phyloP scores from a whole-genome alignment of 306 rosid genomes.

The Lotus japonicus region DNA sequence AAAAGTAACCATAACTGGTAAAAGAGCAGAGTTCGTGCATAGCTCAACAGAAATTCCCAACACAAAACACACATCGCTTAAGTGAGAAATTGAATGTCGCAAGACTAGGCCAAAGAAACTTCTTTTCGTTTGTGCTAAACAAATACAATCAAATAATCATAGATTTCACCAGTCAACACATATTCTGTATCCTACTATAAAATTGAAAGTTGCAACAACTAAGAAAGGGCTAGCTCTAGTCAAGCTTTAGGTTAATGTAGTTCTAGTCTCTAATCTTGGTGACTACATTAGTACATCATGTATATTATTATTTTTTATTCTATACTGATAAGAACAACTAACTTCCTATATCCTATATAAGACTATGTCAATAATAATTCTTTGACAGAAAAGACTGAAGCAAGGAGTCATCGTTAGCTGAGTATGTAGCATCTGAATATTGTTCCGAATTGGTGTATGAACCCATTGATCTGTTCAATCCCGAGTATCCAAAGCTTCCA shows the following conservation, averaged over 20 bases:
- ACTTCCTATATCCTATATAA: conserved; percentile 18
- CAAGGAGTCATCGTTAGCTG: conserved; percentile 19
- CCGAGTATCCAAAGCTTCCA: not conserved
- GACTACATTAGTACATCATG: not conserved
- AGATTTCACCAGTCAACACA: not conserved
- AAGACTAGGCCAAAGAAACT: not conserved
- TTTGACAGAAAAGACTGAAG: conserved; percentile 27
- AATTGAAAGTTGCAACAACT: not conserved
- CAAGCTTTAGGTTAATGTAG: too few relatives aligned
- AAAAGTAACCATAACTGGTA: not conserved
- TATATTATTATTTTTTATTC: not conserved
- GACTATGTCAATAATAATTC: not conserved
- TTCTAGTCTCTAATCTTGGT: conserved; percentile 8
- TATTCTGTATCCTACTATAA: not conserved
- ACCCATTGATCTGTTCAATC: not conserved
- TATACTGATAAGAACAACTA: not conserved
- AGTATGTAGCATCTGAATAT: not conserved
- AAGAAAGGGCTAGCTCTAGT: too few relatives aligned
- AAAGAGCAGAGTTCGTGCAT: not conserved
- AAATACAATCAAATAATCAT: not conserved
- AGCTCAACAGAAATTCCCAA: not conserved
- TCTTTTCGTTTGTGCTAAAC: not conserved
- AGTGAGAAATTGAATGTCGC: not conserved
- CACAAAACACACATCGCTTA: not conserved
- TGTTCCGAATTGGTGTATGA: conserved; percentile 11